Evolutionary conservation across 805 yeast species (phyloP), one percentile per base, ranked within the genome.

Genomic region (Saccharomyces mikatae): DNA sequence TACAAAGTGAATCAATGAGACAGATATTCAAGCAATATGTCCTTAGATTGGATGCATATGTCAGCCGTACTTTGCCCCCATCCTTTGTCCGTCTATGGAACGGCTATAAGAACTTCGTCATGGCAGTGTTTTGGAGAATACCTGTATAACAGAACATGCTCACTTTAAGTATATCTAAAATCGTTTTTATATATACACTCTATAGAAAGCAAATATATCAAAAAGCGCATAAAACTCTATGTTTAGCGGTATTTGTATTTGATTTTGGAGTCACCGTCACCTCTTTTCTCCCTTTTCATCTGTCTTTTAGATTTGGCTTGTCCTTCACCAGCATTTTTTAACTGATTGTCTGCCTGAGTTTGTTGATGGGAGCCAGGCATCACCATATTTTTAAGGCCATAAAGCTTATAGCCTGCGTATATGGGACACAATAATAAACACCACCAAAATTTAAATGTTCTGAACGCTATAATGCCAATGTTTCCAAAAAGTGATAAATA

Each of bases 1-100:
- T 77, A 62, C 81, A 80, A 61, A 81, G 81, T 48, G 75, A 76
- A 51, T 76, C 78, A 56, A 81, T 86, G 52, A 77, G 83, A 63
- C 61, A 70, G 8, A 68, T 83, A 8, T 67, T 83, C 48, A 69
- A 70, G 13, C 77, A 76, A 52, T 76, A 77, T 60, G 80, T 82
- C 55, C 60, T 66, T 53, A 72, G 69, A 57, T 63, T 77, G 21
- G 76, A 73, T 55, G 71, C 65, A 47, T 50, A 71, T n/a, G 50
- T 78, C 17, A 65, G 63, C 58, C 59, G 71, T 14, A 57, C 65
- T 27, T 58, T 77, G n/a, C 80, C 82, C 26, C 78, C 79, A 30
- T 56, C 64, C 9, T 56, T 60, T 9, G 24, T 64, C 11, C 56
- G 46, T 41, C 55, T 52, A 36, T 66, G 69, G 69, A 49, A 52